Conservation (phyloP, 2,329 filamentous ascomycete species). For the Nannizzia gypsea region DNA sequence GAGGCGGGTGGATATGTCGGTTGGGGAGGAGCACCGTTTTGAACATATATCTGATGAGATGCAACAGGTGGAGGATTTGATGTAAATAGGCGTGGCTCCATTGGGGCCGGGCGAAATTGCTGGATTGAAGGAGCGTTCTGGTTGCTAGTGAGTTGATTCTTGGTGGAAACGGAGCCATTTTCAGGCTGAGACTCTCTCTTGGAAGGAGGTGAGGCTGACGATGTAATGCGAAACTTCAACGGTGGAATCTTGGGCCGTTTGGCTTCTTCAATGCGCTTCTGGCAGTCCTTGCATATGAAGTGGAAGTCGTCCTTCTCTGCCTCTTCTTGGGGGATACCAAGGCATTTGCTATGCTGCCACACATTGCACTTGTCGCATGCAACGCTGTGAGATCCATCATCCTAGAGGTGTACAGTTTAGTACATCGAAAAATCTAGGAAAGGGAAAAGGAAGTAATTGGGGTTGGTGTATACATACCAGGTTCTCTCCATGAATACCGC, state of each 20-base stretch:
- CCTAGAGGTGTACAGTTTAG: slow-evolving; percentile 32
- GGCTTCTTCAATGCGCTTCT: slow-evolving; percentile 51
- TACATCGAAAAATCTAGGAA: neutral
- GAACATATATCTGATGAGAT: neutral
- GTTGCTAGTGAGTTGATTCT: neutral
- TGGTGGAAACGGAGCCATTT: neutral
- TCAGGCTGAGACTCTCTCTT: slow-evolving; percentile 7
- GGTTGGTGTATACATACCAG: slow-evolving; percentile 33
- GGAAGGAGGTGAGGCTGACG: slow-evolving; percentile 37
- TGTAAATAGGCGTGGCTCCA: neutral
- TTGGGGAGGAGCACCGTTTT: neutral
- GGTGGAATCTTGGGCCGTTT: slow-evolving; percentile 51
- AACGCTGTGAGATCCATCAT: slow-evolving; percentile 87
- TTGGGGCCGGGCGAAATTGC: neutral
- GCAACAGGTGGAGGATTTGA: neutral
- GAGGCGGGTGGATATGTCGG: neutral
- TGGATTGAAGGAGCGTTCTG: neutral
- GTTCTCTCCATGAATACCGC: slow-evolving; percentile 79
- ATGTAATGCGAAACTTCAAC: slow-evolving; percentile 46
- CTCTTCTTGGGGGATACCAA: slow-evolving; percentile 64
- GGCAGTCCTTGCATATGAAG: slow-evolving; percentile 72
- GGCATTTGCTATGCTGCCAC: slow-evolving; percentile 93
- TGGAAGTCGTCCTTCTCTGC: slow-evolving; percentile 79
- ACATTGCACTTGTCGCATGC: slow-evolving; percentile 88
- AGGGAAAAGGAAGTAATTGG: neutral